These are phyloP conservation scores for Trapa bicornis DNA, from an alignment of 345 rosid genomes.

Conservation along the genomic window DNA sequence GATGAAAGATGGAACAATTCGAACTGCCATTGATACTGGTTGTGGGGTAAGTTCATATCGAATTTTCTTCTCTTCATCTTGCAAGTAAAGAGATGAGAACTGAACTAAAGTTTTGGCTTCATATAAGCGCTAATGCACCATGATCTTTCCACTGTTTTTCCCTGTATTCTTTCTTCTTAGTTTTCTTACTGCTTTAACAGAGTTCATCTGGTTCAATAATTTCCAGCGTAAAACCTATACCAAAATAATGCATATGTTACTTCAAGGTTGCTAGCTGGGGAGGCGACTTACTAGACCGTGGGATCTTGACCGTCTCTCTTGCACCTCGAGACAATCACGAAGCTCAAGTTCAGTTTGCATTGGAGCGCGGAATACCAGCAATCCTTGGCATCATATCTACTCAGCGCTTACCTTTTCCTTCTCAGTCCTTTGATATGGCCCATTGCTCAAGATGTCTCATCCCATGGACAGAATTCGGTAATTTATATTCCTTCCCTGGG, in stretches of 20 bases:
- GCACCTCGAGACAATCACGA: conserved; percentile 99
- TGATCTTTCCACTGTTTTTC: not conserved
- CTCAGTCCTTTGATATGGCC: too few species aligned
- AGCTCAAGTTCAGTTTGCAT: conserved; percentile 97
- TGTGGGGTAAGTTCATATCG: conserved; percentile 62
- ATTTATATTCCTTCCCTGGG: conserved; percentile 6
- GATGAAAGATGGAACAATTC: conserved; percentile 75
- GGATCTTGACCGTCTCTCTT: conserved; percentile 78
- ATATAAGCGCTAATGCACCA: not conserved
- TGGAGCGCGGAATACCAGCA: conserved; percentile 47
- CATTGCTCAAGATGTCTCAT: too few species aligned
- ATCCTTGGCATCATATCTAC: too few species aligned
- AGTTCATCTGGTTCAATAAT: not conserved
- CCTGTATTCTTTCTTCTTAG: not conserved
- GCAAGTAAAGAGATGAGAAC: not conserved
- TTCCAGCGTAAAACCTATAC: not conserved
- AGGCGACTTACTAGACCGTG: conserved; percentile 84
- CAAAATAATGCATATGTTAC: conserved; percentile 1
- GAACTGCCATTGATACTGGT: conserved; percentile 22
- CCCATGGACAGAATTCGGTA: too few species aligned
- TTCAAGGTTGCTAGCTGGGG: conserved; percentile 99
- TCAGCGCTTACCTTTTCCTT: too few species aligned
- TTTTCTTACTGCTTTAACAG: not conserved
- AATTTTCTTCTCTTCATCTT: not conserved
- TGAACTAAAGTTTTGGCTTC: not conserved